phyloP scores from a whole-genome alignment of 176 grass and related monocot species.

The Bothriochloa decipiens region DNA sequence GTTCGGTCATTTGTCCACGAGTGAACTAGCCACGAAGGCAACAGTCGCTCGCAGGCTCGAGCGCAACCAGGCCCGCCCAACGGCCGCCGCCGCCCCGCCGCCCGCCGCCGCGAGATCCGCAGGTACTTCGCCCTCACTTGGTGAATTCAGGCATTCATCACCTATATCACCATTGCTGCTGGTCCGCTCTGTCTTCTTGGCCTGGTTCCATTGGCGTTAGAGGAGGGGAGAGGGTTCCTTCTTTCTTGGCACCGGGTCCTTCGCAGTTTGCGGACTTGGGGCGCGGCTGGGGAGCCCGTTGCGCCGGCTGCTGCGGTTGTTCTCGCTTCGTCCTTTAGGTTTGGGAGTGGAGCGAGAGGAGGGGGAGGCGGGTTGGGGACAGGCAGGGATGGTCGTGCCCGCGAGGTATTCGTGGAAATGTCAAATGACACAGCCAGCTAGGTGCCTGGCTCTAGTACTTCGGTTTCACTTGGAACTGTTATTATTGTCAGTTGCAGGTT shows the following conservation, averaged over 20 bases:
- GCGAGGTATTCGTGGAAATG: slow-evolving; percentile 12
- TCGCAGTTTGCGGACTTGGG: too few relatives aligned
- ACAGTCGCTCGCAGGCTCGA: neutral
- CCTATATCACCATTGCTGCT: neutral
- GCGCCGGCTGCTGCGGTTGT: neutral
- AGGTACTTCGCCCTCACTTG: neutral
- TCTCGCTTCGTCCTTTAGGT: neutral
- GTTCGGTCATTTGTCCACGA: neutral
- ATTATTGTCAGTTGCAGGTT: neutral
- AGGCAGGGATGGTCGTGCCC: neutral
- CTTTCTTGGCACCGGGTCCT: neutral
- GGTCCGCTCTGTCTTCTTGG: neutral
- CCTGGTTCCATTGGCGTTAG: neutral
- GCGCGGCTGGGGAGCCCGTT: neutral
- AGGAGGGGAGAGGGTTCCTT: neutral
- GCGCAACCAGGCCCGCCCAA: neutral
- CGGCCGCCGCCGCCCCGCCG: neutral
- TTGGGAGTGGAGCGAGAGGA: neutral
- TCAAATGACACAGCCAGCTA: neutral
- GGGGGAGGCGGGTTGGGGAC: neutral
- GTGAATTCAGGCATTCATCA: too few relatives aligned
- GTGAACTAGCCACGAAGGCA: neutral
- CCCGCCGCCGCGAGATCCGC: neutral
- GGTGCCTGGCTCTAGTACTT: neutral
- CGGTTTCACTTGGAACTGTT: neutral